Evolutionary conservation across 805 yeast genomes (phyloP).

Genomic region (Ogataea dorogensis): DNA sequence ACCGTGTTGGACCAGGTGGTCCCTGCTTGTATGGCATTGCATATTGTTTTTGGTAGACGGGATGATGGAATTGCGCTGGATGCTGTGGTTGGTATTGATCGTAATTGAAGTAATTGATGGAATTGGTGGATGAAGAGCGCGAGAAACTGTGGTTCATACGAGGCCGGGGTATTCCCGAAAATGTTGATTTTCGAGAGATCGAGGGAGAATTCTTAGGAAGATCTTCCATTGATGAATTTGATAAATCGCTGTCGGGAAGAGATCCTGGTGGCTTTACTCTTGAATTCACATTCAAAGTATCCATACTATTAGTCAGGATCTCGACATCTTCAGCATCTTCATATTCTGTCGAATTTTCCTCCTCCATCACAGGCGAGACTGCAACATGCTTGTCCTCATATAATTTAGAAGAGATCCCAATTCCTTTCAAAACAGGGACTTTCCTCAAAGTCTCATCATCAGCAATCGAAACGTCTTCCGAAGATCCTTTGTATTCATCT

Average conservation of each 20-base stretch:
- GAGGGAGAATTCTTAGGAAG: constrained; percentile 3
- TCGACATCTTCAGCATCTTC: constrained; percentile 9
- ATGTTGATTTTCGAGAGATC: constrained; percentile 1
- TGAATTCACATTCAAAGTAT: constrained; percentile 2
- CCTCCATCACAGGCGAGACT: constrained; percentile 4
- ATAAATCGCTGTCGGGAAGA: constrained; percentile 8
- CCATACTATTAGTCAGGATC: constrained; percentile 12
- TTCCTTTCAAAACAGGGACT: constrained; percentile 23
- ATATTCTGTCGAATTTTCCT: constrained; percentile 2
- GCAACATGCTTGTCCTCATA: constrained; percentile 11
- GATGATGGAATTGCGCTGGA: constrained; percentile 7
- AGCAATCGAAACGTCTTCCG: constrained; percentile 8
- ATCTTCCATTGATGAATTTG: constrained; percentile 12
- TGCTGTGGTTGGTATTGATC: constrained; percentile 11
- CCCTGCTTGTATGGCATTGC: constrained; percentile 9
- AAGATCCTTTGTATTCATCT: constrained; percentile 3
- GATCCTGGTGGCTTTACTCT: constrained; percentile 1
- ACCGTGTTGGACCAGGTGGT: constrained; percentile 6
- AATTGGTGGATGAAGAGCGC: constrained; percentile 18
- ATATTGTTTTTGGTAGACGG: constrained; percentile 7
- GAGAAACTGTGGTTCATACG: constrained; percentile 11
- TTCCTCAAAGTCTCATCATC: constrained; percentile 16
- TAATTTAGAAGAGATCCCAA: constrained; percentile 27
- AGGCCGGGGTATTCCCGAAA: constrained; percentile 2
- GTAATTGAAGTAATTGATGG: constrained; percentile 14